Percentiles rank a stretch among this genome's conserved stretches.
phyloP scores from a whole-genome alignment of 2,329 filamentous ascomycete genomes.

The Alternaria alternata region DNA sequence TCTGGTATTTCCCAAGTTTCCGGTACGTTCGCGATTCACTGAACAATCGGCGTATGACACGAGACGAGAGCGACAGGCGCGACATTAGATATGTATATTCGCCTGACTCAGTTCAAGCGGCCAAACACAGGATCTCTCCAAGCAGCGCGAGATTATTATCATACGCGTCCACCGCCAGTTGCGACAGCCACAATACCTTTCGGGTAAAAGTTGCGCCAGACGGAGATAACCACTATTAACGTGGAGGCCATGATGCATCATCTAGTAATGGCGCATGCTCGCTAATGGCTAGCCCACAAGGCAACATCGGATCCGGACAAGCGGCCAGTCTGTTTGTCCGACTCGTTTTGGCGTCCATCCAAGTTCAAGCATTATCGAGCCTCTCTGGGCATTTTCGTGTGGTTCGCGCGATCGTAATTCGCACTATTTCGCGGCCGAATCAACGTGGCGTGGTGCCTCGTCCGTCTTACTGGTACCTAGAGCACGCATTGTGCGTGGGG shows the following conservation, averaged over 20 bases:
- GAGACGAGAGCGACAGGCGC: conserved; percentile 11
- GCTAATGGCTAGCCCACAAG: conserved; percentile 20
- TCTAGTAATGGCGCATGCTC: background rate
- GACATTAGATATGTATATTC: conserved; percentile 20
- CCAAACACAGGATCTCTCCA: background rate
- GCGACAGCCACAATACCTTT: conserved; percentile 4
- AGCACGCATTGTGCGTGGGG: background rate
- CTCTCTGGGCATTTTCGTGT: background rate
- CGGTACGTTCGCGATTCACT: background rate
- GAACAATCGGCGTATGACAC: conserved; percentile 6
- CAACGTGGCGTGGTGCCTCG: background rate
- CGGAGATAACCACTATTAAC: conserved; percentile 28
- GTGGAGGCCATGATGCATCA: conserved; percentile 15
- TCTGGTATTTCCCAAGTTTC: background rate
- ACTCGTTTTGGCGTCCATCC: background rate
- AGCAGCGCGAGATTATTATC: background rate
- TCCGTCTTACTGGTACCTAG: background rate
- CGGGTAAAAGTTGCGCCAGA: conserved; percentile 5
- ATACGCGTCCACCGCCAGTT: background rate
- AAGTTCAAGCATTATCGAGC: background rate
- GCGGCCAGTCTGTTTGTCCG: conserved; percentile 26
- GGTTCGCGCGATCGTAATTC: background rate
- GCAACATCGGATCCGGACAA: background rate
- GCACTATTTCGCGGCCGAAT: conserved; percentile 8
- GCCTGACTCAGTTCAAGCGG: background rate